Evolutionary conservation across 202 grass and related monocot genomes (phyloP).

Genomic region (Brachypodium distachyon): DNA sequence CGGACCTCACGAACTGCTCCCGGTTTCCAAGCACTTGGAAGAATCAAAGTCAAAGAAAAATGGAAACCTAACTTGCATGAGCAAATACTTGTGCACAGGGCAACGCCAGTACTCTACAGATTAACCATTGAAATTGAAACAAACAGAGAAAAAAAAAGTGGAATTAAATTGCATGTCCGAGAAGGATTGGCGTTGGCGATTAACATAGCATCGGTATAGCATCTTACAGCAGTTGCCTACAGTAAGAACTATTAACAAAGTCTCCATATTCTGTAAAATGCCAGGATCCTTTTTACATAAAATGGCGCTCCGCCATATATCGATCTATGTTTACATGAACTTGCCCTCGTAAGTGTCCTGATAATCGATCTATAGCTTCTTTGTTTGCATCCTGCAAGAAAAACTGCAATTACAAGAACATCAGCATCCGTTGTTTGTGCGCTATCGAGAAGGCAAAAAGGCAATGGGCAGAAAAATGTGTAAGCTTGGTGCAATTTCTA

Average conservation of each 20-base stretch:
- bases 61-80: not conserved
- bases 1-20: not conserved
- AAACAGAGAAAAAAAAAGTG: not conserved
- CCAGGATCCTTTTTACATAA: conserved; percentile 7
- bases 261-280: conserved; percentile 22
- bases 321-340: conserved; percentile 17
- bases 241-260: conserved; percentile 25
- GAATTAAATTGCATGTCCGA: not conserved
- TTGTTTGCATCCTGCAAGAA: not conserved
- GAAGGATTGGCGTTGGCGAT: not conserved
- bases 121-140: conserved; percentile 2
- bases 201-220: conserved; percentile 21
- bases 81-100: not conserved
- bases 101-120: not conserved
- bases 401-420: not conserved
- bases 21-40: not conserved
- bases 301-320: not conserved
- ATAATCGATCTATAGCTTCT: not conserved
- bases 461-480: not conserved
- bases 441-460: not conserved
- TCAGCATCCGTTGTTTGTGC: not conserved
- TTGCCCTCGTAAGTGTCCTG: not conserved
- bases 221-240: conserved; percentile 18
- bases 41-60: not conserved
- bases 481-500: not conserved